A percentile compares a stretch with the other conserved stretches of the same genome.
Conservation (phyloP, 257 asterid genomes). For the Solanum lycopersicoides region DNA sequence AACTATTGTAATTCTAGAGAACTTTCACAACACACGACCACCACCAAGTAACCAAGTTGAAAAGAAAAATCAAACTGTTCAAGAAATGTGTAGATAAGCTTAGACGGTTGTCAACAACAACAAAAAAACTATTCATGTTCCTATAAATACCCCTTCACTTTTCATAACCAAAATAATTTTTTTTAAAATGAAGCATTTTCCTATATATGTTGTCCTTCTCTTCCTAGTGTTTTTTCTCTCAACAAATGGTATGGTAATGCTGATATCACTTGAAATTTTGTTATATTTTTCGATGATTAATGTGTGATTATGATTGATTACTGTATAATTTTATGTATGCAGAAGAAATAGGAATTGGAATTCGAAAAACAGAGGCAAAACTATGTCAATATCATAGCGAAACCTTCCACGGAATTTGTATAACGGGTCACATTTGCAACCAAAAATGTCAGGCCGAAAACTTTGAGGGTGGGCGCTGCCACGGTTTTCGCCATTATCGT, state of each 20-base stretch:
- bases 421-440: not conserved
- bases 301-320: not conserved
- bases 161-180: fast-evolving
- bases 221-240: not conserved
- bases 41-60: not conserved
- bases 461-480: not conserved
- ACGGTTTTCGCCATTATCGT: not conserved
- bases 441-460: not conserved
- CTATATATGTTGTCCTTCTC: not conserved
- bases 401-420: not conserved
- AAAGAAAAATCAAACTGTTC: not conserved
- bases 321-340: not conserved
- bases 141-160: not conserved
- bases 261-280: not conserved
- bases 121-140: not conserved
- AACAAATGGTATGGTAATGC: not conserved
- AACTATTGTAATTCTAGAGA: not conserved
- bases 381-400: not conserved
- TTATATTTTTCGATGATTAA: not conserved
- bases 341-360: not conserved
- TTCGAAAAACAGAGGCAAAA: not conserved
- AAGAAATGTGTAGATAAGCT: not conserved
- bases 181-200: not conserved
- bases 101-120: not conserved
- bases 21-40: not conserved